phyloP scores from a whole-genome alignment of 352 stramenopile genomes.

The Globisporangium okanoganense region DNA sequence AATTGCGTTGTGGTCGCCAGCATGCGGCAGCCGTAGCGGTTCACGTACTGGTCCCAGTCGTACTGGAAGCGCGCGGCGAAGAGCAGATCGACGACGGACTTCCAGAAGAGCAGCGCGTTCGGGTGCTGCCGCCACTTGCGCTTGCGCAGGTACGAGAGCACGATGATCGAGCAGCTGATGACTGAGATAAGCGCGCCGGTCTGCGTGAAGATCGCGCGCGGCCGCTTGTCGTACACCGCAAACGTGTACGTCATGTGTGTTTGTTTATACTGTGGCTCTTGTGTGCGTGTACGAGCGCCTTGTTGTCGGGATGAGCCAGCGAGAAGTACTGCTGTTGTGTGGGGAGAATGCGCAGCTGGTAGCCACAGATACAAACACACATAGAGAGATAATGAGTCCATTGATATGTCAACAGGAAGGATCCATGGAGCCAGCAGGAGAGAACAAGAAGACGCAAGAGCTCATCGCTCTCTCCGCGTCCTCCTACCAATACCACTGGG shows the following conservation, averaged over 20 bases:
- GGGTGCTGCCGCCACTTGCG: constrained; percentile 75
- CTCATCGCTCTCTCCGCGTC: not conserved
- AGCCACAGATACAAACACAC: not conserved
- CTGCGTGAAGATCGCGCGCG: constrained; percentile 52
- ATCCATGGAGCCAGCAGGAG: not conserved
- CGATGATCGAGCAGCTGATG: constrained; percentile 69
- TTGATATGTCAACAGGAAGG: not conserved
- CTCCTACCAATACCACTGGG: too few relatives aligned
- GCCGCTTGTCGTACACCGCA: constrained; percentile 21
- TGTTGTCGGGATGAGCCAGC: not conserved
- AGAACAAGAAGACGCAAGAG: not conserved
- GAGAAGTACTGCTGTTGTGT: not conserved
- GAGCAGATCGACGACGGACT: constrained; percentile 63
- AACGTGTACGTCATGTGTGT: constrained; percentile 18
- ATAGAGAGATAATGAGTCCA: not conserved
- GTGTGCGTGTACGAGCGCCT: not conserved
- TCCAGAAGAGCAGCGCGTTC: constrained; percentile 85
- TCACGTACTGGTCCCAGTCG: constrained; percentile 57
- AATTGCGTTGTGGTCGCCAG: constrained; percentile 72
- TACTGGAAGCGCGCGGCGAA: constrained; percentile 77
- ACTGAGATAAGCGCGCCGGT: constrained; percentile 69
- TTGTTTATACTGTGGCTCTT: too few relatives aligned
- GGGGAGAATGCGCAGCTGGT: not conserved
- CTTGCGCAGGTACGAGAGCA: constrained; percentile 56
- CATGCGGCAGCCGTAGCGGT: constrained; percentile 41